Evolutionary conservation across 2,329 filamentous ascomycete genomes (phyloP).

Genomic region (Coniochaeta sp.): DNA sequence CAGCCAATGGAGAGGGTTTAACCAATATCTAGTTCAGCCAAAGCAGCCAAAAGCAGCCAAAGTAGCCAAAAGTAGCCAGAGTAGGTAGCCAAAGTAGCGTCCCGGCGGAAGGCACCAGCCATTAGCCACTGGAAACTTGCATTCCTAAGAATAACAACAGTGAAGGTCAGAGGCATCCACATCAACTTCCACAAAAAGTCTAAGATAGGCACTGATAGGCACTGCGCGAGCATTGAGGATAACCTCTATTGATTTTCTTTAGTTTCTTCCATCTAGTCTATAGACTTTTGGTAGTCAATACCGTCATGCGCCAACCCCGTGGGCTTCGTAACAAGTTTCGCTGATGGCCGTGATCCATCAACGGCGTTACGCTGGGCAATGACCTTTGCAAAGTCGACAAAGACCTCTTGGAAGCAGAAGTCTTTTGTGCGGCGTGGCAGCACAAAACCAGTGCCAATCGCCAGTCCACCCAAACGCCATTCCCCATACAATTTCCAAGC

Average conservation of each 20-base stretch:
- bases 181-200: too few species aligned
- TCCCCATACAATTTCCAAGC: too few species aligned
- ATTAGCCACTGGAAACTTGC: too few species aligned
- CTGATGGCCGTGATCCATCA: neutral
- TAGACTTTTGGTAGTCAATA: neutral
- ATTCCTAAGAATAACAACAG: neutral
- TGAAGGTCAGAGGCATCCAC: too few species aligned
- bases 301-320: neutral
- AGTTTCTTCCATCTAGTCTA: neutral
- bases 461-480: too few species aligned
- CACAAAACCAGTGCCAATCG: neutral
- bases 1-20: neutral
- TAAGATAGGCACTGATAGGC: too few species aligned
- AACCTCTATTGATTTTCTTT: neutral
- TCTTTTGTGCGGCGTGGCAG: too few species aligned
- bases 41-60: too few species aligned
- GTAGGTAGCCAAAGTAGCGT: too few species aligned
- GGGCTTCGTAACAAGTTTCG: neutral
- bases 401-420: neutral
- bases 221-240: neutral
- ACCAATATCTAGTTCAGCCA: neutral
- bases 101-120: too few species aligned
- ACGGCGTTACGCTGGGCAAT: too few species aligned
- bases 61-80: too few species aligned
- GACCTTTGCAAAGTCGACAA: neutral